Conservation (phyloP, 2,329 filamentous ascomycete genomes). For the Scleromitrula shiraiana region DNA sequence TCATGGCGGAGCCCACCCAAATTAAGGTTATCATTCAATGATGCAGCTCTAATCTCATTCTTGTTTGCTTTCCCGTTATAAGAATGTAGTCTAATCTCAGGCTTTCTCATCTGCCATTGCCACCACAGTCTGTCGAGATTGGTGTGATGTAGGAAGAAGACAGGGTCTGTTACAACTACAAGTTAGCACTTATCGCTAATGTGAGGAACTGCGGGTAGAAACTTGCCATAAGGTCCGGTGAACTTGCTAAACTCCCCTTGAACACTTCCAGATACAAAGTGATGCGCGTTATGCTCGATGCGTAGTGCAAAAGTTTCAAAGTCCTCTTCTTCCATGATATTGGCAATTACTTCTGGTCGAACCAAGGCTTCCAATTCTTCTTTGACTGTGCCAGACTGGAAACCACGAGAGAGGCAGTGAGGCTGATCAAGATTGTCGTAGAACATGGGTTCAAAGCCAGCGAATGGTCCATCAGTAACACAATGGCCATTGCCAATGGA, state of each 20-base stretch:
- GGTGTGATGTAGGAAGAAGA: constrained; percentile 30
- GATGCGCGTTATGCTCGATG: neutral
- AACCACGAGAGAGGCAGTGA: neutral
- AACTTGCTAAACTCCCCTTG: neutral
- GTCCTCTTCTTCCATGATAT: neutral
- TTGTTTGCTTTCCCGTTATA: constrained; percentile 12
- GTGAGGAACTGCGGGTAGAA: neutral
- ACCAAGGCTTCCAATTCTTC: neutral
- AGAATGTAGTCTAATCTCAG: constrained; percentile 7
- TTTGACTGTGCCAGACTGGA: neutral
- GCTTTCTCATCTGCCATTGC: constrained; percentile 27
- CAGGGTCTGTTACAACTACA: constrained; percentile 28
- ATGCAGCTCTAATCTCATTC: constrained; percentile 1
- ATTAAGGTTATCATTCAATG: constrained; percentile 16
- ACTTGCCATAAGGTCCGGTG: neutral
- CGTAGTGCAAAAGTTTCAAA: neutral
- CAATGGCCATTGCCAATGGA: neutral
- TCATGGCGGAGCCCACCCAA: constrained; percentile 19
- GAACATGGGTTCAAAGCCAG: neutral
- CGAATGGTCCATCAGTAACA: neutral
- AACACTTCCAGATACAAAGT: neutral
- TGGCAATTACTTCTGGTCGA: neutral
- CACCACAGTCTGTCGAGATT: constrained; percentile 26
- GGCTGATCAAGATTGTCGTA: neutral
- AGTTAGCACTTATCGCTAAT: neutral